Evolutionary conservation across 495 filamentous ascomycete species (phyloP).

Genomic region (Penicillium desertorum): DNA sequence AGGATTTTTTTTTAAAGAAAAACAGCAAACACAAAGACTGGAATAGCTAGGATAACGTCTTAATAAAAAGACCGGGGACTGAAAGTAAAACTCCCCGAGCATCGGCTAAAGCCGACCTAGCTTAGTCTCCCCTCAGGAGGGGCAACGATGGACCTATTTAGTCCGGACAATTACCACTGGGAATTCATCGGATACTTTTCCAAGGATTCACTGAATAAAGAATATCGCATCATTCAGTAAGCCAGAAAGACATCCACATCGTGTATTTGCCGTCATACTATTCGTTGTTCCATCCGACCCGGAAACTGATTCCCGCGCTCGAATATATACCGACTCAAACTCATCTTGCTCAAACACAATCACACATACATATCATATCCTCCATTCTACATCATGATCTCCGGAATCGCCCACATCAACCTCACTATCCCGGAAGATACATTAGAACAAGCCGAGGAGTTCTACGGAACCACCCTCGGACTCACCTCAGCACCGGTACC

Average conservation of each 20-base stretch:
- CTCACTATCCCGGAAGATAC: slow-evolving; percentile 56
- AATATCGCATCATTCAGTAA: background rate
- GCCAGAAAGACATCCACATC: background rate
- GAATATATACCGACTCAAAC: background rate
- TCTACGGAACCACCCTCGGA: slow-evolving; percentile 57
- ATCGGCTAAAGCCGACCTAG: background rate
- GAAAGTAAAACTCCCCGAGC: background rate
- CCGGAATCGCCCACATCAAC: slow-evolving; percentile 60
- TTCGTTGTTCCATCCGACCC: background rate
- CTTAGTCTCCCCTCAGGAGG: background rate
- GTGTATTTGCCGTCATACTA: background rate
- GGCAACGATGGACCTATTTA: background rate
- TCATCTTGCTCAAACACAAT: background rate
- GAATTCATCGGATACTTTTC: background rate
- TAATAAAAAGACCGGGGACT: background rate
- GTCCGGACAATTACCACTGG: background rate
- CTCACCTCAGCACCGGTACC: slow-evolving; percentile 53
- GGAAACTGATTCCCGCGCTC: slow-evolving; percentile 12
- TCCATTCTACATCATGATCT: slow-evolving; percentile 47
- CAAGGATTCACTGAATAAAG: background rate
- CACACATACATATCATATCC: background rate
- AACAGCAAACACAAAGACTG: background rate
- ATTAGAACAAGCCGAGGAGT: slow-evolving; percentile 50
- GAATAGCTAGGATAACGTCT: background rate
- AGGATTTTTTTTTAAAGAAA: too few relatives aligned